Percentiles rank a stretch among this genome's conserved stretches.
These are phyloP conservation scores for Cladosporium phlei DNA, from an alignment of 2,329 filamentous ascomycete genomes.

Conservation along the genomic window DNA sequence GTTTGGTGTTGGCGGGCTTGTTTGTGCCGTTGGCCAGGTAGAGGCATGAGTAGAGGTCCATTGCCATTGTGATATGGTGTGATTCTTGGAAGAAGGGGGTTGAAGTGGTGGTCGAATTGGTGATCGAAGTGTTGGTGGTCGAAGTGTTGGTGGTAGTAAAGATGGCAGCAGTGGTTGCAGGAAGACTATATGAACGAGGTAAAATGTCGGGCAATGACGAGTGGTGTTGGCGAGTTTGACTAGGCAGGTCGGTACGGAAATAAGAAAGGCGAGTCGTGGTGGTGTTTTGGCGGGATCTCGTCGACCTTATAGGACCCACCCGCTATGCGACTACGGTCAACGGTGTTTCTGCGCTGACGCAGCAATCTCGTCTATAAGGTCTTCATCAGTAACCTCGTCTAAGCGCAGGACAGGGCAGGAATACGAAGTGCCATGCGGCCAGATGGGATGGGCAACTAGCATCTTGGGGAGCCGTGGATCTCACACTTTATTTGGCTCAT, in stretches of 20 bases:
- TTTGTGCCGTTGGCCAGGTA: constrained; percentile 5
- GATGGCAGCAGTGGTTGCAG: too few relatives aligned
- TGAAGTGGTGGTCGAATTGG: neutral
- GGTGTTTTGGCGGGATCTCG: too few relatives aligned
- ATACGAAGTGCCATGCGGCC: constrained; percentile 11
- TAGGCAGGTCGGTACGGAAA: too few relatives aligned
- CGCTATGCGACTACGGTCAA: neutral
- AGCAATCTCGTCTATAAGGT: constrained; percentile 13
- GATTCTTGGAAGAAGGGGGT: too few relatives aligned
- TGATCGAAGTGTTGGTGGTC: neutral
- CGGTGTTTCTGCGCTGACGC: constrained; percentile 2
- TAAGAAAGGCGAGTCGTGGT: too few relatives aligned
- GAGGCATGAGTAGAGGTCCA: constrained; percentile 15
- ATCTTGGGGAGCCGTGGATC: neutral
- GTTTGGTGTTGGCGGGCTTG: neutral
- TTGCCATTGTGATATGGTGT: constrained; percentile 11
- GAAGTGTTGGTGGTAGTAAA: neutral
- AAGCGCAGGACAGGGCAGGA: constrained; percentile 8
- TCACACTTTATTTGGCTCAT: constrained; percentile 9
- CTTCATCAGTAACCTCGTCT: constrained; percentile 10
- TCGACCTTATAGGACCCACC: constrained; percentile 6
- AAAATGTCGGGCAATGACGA: too few relatives aligned
- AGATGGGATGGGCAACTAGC: constrained; percentile 1
- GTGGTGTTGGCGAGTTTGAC: too few relatives aligned
- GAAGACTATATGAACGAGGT: too few relatives aligned